These are phyloP conservation scores for Geotrichum histeridarum DNA, from an alignment of 1,139 yeast species.

Conservation along the genomic window DNA sequence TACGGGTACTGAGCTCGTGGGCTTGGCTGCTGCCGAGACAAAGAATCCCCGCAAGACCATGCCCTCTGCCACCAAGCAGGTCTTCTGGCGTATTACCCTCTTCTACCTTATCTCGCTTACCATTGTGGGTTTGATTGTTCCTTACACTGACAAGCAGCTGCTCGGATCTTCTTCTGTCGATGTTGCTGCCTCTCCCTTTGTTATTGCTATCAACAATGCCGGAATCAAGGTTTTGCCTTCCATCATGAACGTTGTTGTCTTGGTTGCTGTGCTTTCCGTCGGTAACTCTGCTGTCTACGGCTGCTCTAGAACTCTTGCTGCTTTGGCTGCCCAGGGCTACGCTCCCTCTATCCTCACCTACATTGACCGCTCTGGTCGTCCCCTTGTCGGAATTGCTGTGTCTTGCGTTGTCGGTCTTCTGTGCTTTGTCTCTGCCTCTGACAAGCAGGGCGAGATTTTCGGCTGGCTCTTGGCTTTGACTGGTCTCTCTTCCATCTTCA, in stretches of 20 bases:
- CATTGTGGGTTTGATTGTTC: slow-evolving; percentile 59
- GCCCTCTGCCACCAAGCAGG: slow-evolving; percentile 67
- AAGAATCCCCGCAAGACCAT: slow-evolving; percentile 63
- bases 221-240: slow-evolving; percentile 60
- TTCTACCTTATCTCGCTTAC: slow-evolving; percentile 59
- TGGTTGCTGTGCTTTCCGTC: slow-evolving; percentile 63
- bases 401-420: slow-evolving; percentile 61
- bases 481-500: slow-evolving; percentile 76
- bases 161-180: slow-evolving; percentile 44
- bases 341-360: slow-evolving; percentile 72
- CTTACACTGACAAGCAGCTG: slow-evolving; percentile 49
- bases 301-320: slow-evolving; percentile 74
- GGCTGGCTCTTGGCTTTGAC: slow-evolving; percentile 79
- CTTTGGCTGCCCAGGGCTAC: slow-evolving; percentile 74
- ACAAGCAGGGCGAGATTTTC: slow-evolving; percentile 63
- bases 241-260: slow-evolving; percentile 66
- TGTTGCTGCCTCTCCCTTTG: slow-evolving; percentile 67
- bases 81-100: slow-evolving; percentile 63
- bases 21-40: slow-evolving; percentile 82
- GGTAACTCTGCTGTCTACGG: slow-evolving; percentile 77
- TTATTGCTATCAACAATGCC: slow-evolving; percentile 56
- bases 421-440: slow-evolving; percentile 63
- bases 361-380: slow-evolving; percentile 71
- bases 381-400: slow-evolving; percentile 59
- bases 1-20: slow-evolving; percentile 78